These are phyloP conservation scores for Yamagishiella unicocca DNA, from an alignment of 139 green algal species.

Conservation along the genomic window DNA sequence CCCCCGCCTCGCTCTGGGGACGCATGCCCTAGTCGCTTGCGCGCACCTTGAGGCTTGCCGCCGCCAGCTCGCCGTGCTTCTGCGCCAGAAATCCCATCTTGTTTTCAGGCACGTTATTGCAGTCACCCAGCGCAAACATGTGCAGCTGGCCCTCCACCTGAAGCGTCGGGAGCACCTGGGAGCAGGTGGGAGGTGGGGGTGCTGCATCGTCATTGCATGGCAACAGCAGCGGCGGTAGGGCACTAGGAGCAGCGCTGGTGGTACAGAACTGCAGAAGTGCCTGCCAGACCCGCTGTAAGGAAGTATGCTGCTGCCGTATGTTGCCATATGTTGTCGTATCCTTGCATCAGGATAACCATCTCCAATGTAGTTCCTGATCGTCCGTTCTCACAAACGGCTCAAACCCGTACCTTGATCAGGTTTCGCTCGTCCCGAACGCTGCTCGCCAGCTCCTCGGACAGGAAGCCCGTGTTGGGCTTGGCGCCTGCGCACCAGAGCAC, in stretches of 20 bases:
- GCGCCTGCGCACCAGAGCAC: slow-evolving; percentile 39
- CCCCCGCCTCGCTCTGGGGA: neutral
- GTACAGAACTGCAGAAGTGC: too few relatives aligned
- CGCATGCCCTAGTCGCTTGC: neutral
- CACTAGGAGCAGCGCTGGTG: neutral
- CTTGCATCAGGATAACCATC: too few relatives aligned
- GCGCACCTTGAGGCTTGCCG: slow-evolving; percentile 20
- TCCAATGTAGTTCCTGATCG: too few relatives aligned
- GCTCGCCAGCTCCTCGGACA: neutral
- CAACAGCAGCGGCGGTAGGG: neutral
- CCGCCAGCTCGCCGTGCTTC: slow-evolving; percentile 27
- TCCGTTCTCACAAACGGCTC: too few relatives aligned
- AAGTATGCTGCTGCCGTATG: too few relatives aligned
- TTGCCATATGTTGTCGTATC: too few relatives aligned
- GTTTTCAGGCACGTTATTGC: slow-evolving; percentile 22
- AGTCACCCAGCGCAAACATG: slow-evolving; percentile 48
- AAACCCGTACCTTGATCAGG: slow-evolving; percentile 6
- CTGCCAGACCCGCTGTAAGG: too few relatives aligned
- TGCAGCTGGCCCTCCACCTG: slow-evolving; percentile 27
- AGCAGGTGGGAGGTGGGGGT: neutral
- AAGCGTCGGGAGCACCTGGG: slow-evolving; percentile 19
- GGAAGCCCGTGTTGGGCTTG: slow-evolving; percentile 1
- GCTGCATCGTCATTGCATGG: neutral
- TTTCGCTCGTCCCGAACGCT: neutral
- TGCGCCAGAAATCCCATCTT: slow-evolving; percentile 21